Evolutionary conservation across 2,329 filamentous ascomycete genomes (phyloP), one percentile per base, ranked within the genome.

Genomic region (Blastomyces parvus): DNA sequence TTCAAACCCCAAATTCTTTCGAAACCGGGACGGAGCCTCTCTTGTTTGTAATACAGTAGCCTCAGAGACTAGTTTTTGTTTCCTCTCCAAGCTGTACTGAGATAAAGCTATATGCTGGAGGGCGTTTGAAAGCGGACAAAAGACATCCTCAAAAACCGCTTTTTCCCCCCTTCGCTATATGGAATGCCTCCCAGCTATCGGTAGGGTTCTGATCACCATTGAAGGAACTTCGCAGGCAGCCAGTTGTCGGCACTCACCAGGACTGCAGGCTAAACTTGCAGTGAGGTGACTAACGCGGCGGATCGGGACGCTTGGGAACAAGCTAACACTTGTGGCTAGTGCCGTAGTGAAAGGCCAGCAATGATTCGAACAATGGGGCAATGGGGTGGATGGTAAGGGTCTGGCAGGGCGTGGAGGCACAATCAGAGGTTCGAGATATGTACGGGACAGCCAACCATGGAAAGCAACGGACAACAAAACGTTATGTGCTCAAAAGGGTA

Each of bases 51-150:
- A 80, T 83, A 88, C 90, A 90, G 84, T 87, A 85, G 87, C 89
- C 86, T 89, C 88, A 76, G 82, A 87, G 90, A 96, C 88, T 86
- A 80, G 90, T 94, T 91, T 97, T 96, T 96, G 88, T 88, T 80
- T 92, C 88, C 89, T 87, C 88, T 86, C 85, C 85, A 69, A 73
- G 71, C 70, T 70, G 67, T 67, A 68, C 22, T 8, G 8, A 48
- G 46, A 19, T 33, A 46, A 48, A 65, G 65, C 59, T 65, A 64
- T 59, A 71, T 66, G 73, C 74, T 76, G 84, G 84, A 87, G 86
- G 88, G 88, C 86, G 77, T 80, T 80, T 55, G n/a, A 81, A 82
- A 86, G 83, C 90, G 90, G 84, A 88, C 90, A 96, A 97, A 96
- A 85, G 78, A 92, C 90, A 87, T 95, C 90, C 83, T 82, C 83